Percentiles rank a stretch among this genome's conserved stretches.
Evolutionary conservation across 495 filamentous ascomycete species (phyloP).

Genomic region (Neurospora sp.): DNA sequence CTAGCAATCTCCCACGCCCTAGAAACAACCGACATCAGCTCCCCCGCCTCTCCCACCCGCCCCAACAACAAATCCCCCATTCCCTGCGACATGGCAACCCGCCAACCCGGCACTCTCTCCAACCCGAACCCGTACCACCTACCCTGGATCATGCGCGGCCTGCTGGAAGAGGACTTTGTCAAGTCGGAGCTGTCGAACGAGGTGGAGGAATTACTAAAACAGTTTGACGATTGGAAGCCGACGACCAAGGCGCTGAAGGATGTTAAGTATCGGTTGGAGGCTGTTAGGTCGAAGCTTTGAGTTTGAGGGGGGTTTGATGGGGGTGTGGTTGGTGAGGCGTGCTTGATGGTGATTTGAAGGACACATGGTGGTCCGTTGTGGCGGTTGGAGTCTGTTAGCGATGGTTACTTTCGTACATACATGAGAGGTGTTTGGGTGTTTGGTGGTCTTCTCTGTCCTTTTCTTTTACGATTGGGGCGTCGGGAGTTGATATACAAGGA

Average conservation of each 20-base stretch:
- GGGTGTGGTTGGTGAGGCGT: no score
- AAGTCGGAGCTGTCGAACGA: constrained; percentile 67
- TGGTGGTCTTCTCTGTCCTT: background rate
- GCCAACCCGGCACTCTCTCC: constrained; percentile 31
- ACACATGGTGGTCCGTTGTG: background rate
- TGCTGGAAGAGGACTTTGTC: constrained; percentile 88
- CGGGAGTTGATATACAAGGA: background rate
- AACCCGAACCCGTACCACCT: constrained; percentile 74
- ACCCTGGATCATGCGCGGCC: constrained; percentile 86
- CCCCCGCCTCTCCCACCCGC: constrained; percentile 30
- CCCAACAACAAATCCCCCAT: constrained; percentile 13
- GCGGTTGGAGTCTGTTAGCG: background rate
- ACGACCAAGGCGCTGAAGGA: constrained; percentile 83
- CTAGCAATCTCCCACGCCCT: constrained; percentile 78
- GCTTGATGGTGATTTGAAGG: background rate
- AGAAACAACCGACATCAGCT: constrained; percentile 58
- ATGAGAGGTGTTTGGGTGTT: background rate
- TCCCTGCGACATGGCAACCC: background rate
- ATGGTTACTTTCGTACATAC: background rate
- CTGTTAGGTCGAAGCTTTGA: constrained; percentile 74
- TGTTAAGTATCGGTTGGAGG: constrained; percentile 91
- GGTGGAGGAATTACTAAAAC: constrained; percentile 64
- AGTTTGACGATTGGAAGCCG: constrained; percentile 94
- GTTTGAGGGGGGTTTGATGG: background rate
- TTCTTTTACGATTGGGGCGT: no score